These are phyloP conservation scores for Microstegium vimineum DNA, from an alignment of 176 grass and related monocot species.

Conservation along the genomic window DNA sequence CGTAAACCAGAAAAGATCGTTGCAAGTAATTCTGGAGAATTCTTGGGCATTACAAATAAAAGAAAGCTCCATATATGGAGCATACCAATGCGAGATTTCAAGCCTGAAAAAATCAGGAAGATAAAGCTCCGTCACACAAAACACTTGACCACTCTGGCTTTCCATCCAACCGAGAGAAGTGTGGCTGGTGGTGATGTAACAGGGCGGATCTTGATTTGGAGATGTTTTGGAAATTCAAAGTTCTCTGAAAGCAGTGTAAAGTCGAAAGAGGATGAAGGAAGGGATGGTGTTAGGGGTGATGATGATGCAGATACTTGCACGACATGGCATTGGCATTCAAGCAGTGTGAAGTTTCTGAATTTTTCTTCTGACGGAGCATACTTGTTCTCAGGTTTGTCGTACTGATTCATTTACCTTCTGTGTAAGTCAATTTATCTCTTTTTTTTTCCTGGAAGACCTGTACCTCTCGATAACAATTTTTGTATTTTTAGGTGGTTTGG, in stretches of 20 bases:
- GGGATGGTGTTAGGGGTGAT: slow-evolving; percentile 56
- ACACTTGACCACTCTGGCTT: slow-evolving; percentile 54
- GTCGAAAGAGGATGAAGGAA: slow-evolving; percentile 47
- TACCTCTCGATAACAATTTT: neutral
- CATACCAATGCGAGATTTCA: slow-evolving; percentile 58
- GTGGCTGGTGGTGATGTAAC: slow-evolving; percentile 78
- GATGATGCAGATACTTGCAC: slow-evolving; percentile 79
- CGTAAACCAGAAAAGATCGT: slow-evolving; percentile 49
- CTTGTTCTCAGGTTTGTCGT: slow-evolving; percentile 79
- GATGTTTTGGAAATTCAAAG: slow-evolving; percentile 59
- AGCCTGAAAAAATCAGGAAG: slow-evolving; percentile 57
- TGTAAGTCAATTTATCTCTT: neutral
- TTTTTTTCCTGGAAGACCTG: neutral
- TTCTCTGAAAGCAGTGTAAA: slow-evolving; percentile 42
- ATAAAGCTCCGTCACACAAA: slow-evolving; percentile 82
- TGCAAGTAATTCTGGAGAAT: slow-evolving; percentile 62
- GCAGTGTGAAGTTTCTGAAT: slow-evolving; percentile 60
- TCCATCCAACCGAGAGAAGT: slow-evolving; percentile 73
- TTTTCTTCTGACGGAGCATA: slow-evolving; percentile 85
- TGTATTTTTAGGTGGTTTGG: slow-evolving; percentile 65
- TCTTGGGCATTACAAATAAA: slow-evolving; percentile 65
- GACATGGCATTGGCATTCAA: slow-evolving; percentile 91
- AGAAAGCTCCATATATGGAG: slow-evolving; percentile 72
- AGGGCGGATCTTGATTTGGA: slow-evolving; percentile 84
- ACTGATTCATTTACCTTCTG: neutral